Evolutionary conservation across 2,329 filamentous ascomycete genomes (phyloP).

Genomic region (Verticillium alfalfae): DNA sequence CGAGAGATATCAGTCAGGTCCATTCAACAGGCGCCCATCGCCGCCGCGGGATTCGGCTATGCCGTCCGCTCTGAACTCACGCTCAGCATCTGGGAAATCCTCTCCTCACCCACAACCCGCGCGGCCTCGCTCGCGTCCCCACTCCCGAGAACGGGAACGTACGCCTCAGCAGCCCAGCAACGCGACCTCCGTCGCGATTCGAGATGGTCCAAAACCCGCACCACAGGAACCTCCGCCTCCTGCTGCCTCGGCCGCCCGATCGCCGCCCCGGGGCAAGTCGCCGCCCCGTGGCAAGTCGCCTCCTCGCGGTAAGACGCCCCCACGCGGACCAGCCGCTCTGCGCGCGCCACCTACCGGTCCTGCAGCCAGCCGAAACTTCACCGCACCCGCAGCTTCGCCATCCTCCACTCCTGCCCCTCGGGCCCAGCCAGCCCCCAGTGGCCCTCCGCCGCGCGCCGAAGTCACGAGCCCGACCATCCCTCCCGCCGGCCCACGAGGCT

Average conservation of each 20-base stretch:
- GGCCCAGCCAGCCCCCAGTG: slow-evolving; percentile 25
- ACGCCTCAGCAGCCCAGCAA: slow-evolving; percentile 19
- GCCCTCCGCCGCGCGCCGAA: slow-evolving; percentile 26
- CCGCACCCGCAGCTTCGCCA: slow-evolving; percentile 27
- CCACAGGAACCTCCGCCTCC: slow-evolving; percentile 13
- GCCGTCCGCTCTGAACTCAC: slow-evolving; percentile 45
- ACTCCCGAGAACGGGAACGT: slow-evolving; percentile 35
- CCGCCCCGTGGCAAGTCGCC: slow-evolving; percentile 8
- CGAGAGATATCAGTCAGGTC: slow-evolving; percentile 24
- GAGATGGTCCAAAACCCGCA: slow-evolving; percentile 7
- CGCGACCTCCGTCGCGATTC: not conserved
- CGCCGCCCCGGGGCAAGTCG: no score
- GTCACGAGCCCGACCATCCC: slow-evolving; percentile 41
- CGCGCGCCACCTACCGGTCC: slow-evolving; percentile 45
- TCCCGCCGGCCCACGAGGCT: slow-evolving; percentile 50
- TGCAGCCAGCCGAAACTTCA: slow-evolving; percentile 28
- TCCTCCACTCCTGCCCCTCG: slow-evolving; percentile 25
- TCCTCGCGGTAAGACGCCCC: slow-evolving; percentile 36
- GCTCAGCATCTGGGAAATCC: slow-evolving; percentile 43
- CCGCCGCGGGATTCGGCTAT: slow-evolving; percentile 43
- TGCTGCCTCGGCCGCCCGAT: slow-evolving; percentile 18
- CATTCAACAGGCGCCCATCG: slow-evolving; percentile 39
- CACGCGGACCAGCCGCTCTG: slow-evolving; percentile 49
- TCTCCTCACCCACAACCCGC: slow-evolving; percentile 45
- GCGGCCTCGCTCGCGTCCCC: slow-evolving; percentile 40